Base-by-base conservation (phyloP, 257 asterid genomes). In the Sherardia arvensis region DNA sequence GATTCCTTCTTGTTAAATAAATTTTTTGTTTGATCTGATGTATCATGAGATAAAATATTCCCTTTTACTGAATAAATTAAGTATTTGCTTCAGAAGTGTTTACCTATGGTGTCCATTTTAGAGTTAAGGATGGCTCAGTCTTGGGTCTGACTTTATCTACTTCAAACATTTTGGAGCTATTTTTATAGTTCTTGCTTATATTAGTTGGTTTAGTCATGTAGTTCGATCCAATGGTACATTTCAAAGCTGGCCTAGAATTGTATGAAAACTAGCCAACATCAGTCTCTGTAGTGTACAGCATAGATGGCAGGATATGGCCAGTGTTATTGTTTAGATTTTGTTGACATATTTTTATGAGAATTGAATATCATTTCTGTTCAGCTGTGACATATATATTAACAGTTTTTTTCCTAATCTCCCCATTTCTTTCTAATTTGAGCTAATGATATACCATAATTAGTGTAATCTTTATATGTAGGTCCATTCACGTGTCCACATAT, bases 1-100 rank as follows among this genome's bases (percentile, higher is more conserved):
- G 62, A 33, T 59, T 69, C 40, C 26, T 53, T 26, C 64, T 40
- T 10, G 38, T 53, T 73, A n/a, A n/a, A n/a, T 33, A n/a, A 43
- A n/a, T 56, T 47, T 8, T 47, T 15, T 17, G 5, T 49, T 43
- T 38, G 22, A 8, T 8, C 32, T 38, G 6, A 7, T 59, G 29
- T 8, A 15, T 43, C 43, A 12, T 73, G 23, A 36, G 18, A 36
- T 18, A 28, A 14, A 14, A 38, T 22, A 33, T 68, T 33, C 48
- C 7, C 47, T 68, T 48, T 45, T 28, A 17, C 48, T 38, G 27
- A 29, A 29, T 64, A 26, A 30, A 22, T 64, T 27, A 64, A 18
- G 30, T 23, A 64, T 64, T 43, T 14, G 34, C 33, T 49, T 57
- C 55, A 26, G 34, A n/a, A 25, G 25, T 30, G 21, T 54, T 27